Evolutionary conservation across 2,329 filamentous ascomycete species (phyloP), one percentile per base, ranked within the genome.

Genomic region (Bipolaris oryzae): DNA sequence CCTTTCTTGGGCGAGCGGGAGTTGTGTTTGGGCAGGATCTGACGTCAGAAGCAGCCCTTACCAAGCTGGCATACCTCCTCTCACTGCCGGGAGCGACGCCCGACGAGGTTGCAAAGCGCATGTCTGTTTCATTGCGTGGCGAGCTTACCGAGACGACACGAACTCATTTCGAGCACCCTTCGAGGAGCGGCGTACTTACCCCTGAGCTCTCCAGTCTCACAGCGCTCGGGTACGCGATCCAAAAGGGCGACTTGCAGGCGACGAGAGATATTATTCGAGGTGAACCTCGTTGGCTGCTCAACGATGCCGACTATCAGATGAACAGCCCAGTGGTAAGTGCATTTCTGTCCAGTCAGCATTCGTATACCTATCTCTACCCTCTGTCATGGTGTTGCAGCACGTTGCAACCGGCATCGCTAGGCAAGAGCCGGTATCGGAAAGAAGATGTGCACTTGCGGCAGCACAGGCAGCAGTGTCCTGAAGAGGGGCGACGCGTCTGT

Each of bases 1-100:
- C 91, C 64, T 87, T 89, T 38, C 84, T 96, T 16, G 91, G 91
- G 37, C 84, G 88, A 52, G 91, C 91, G 2, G 93, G 93, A 33
- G 91, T 97, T 46, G 91, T 96, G 31, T 93, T 95, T 63, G 93
- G 93, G 5, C 86, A 93, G 64, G 92, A 96, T 70, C 83, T 96
- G 77, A 97, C 93, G 0, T 90, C 90, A 20, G 93, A 97, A 78
- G 93, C 91, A 2, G 93, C 93, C 5, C 84, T 96, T 64, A 95
- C 93, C 18, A 97, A 97, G 76, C 83, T 97, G 25, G 91, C 91
- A 1, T 96, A 96, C 74, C 84, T 96, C 3, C 84, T 96, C 16
- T 89, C 90, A 4, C 76, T 86, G 4, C 87, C 89, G 1, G 82
- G 81, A 31, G 80, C 89, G n/a, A 82, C 84, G 0, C 81, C 85